Conservation (phyloP, 2,329 filamentous ascomycete genomes). For the Cytospora paraplurivora region DNA sequence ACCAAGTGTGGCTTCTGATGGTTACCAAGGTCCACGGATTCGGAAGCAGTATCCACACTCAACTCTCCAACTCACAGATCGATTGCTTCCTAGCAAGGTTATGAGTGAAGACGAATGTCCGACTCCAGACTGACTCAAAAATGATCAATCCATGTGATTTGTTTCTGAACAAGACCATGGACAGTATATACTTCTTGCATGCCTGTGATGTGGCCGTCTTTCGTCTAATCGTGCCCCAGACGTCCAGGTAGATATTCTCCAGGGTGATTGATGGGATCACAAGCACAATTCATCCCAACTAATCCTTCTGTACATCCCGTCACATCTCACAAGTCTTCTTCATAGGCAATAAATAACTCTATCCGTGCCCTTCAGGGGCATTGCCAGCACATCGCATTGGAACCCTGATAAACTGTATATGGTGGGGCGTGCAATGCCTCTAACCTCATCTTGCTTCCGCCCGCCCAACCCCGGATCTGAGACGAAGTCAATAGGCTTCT, state of each 20-base stretch:
- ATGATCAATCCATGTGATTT: neutral
- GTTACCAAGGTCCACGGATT: slow-evolving; percentile 10
- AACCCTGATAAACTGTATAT: too few relatives aligned
- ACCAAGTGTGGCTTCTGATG: slow-evolving; percentile 10
- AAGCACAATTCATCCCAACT: neutral
- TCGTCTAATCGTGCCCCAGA: neutral
- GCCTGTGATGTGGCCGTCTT: neutral
- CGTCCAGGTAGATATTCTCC: neutral
- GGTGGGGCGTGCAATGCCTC: too few relatives aligned
- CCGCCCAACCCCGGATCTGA: neutral
- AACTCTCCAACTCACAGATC: neutral
- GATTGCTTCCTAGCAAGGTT: neutral
- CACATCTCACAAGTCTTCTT: neutral
- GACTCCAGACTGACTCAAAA: neutral
- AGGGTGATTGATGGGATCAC: neutral
- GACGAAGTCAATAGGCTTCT: neutral
- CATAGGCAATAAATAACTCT: neutral
- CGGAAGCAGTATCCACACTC: neutral
- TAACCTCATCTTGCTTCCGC: neutral
- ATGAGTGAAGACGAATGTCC: neutral
- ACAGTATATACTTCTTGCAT: neutral
- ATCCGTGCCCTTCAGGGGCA: neutral
- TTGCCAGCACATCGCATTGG: neutral
- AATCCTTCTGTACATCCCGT: neutral
- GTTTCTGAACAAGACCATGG: neutral